A percentile compares a stretch with the other conserved stretches of the same genome.
These are phyloP conservation scores for Acorus calamus DNA, from an alignment of 106 monocot species.

Conservation along the genomic window DNA sequence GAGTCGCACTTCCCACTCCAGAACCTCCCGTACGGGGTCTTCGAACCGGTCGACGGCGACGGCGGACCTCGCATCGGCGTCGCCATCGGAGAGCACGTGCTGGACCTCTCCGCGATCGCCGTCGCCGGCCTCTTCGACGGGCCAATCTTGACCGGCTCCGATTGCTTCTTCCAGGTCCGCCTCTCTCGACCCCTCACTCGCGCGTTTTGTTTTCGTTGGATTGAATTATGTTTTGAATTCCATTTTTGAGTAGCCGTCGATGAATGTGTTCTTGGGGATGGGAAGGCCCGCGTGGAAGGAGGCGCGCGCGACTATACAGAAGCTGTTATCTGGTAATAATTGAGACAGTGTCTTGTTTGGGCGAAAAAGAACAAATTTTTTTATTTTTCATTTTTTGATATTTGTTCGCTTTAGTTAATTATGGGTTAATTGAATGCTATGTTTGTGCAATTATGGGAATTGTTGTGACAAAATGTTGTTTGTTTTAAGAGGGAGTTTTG, in stretches of 20 bases:
- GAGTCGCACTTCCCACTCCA: constrained; percentile 90
- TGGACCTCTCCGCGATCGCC: constrained; percentile 72
- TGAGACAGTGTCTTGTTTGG: too few relatives aligned
- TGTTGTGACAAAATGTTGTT: too few relatives aligned
- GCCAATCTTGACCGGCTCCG: constrained; percentile 39
- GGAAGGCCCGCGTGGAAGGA: constrained; percentile 92
- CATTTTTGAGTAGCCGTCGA: constrained; percentile 39
- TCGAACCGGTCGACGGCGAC: constrained; percentile 28
- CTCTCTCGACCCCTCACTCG: neutral
- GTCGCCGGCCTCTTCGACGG: constrained; percentile 83
- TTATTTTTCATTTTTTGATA: neutral
- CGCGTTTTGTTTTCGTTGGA: neutral
- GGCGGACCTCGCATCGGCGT: constrained; percentile 51
- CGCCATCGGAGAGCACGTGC: constrained; percentile 84
- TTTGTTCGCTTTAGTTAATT: too few relatives aligned
- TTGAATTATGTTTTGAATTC: neutral
- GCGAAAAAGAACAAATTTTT: neutral
- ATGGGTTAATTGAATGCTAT: too few relatives aligned
- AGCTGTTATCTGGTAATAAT: constrained; percentile 66
- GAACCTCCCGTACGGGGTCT: constrained; percentile 95
- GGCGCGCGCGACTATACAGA: constrained; percentile 76
- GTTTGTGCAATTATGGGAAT: too few relatives aligned
- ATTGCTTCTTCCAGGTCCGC: constrained; percentile 79
- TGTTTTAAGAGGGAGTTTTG: too few relatives aligned
- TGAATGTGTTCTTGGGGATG: constrained; percentile 81